These are phyloP conservation scores for Trichoderma sp. DNA, from an alignment of 2,329 filamentous ascomycete genomes.

Conservation along the genomic window DNA sequence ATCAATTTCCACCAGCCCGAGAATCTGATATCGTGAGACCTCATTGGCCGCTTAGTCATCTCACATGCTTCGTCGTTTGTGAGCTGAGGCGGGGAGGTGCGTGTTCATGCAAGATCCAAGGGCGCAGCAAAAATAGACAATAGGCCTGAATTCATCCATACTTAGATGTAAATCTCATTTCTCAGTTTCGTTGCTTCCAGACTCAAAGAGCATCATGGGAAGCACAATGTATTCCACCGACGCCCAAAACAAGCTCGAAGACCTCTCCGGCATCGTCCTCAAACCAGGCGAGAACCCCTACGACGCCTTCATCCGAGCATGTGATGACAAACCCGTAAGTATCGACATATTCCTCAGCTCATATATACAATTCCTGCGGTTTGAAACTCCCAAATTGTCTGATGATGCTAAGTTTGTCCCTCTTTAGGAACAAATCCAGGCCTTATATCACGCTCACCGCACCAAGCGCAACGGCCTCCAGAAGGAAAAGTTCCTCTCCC, in stretches of 20 bases:
- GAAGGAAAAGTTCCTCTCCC: conserved; percentile 69
- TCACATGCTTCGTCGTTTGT: background rate
- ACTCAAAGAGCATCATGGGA: background rate
- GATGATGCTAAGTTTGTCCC: background rate
- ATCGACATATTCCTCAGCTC: background rate
- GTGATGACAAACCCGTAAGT: conserved; percentile 66
- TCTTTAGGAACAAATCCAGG: conserved; percentile 65
- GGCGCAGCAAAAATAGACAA: conserved; percentile 1
- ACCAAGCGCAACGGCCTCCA: conserved; percentile 75
- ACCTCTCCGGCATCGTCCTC: conserved; percentile 55
- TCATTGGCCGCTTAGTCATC: conserved; percentile 27
- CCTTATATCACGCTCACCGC: conserved; percentile 73
- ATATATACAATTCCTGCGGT: background rate
- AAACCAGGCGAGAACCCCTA: conserved; percentile 71
- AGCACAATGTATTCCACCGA: conserved; percentile 36
- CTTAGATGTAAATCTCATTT: background rate
- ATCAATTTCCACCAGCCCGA: background rate
- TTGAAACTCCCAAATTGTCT: too few relatives aligned
- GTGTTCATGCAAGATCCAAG: conserved; percentile 1
- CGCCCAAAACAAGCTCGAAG: conserved; percentile 55
- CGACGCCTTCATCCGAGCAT: conserved; percentile 69
- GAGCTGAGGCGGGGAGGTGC: conserved; percentile 11
- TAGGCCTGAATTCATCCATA: too few relatives aligned
- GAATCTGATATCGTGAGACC: background rate
- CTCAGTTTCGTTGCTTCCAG: background rate